Base-by-base conservation (phyloP, 2,329 filamentous ascomycete genomes). In the Macrophomina tecta region DNA sequence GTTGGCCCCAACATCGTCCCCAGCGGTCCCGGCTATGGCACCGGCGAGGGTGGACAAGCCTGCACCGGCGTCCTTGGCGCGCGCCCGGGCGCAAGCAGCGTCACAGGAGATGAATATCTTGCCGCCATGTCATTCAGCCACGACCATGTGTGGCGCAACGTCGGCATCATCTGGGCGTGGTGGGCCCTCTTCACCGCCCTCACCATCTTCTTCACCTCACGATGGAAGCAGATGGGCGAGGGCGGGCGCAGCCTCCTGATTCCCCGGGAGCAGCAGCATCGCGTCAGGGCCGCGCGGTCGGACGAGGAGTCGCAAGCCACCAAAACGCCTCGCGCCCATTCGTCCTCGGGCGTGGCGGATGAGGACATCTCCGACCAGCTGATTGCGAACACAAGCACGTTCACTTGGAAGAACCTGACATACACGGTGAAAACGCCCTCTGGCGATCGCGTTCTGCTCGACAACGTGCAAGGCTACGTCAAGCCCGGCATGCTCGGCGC, bases 401-500 rank as follows among this genome's bases (percentile, higher is more conserved):
- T 52, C 4, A 52, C 49, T 3, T 38, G 36, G 36, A 38, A 38
- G 6, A 38, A 38, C 11, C 36, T 38, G 4, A 38, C 7, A 8
- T 38, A 38, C 36, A 38, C 7, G 2, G 36, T 8, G 36, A 12
- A 38, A 38, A 38, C 36, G 11, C 36, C 6, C 23, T 23, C 23
- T 23, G 23, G 23, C 23, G 23, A 23, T 23, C 23, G 23, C 23
- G 23, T 23, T 7, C 36, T 38, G 2, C 36, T 38, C 36, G 7
- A 12, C 36, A 12, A 38, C 6, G 36, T 38, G 2, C 6, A 12
- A 48, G 56, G 56, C 3, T 94, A 89, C 71, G 91, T 93, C 61
- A 88, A 89, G 68, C 91, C 92, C 1, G 91, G 92, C 42, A 87
- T 90, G 71, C 83, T 94, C 9, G 93, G 91, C 3, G 91, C 91